Evolutionary conservation across 2,329 filamentous ascomycete genomes (phyloP), one percentile per base, ranked within the genome.

Genomic region (Verticillium tricorpus): DNA sequence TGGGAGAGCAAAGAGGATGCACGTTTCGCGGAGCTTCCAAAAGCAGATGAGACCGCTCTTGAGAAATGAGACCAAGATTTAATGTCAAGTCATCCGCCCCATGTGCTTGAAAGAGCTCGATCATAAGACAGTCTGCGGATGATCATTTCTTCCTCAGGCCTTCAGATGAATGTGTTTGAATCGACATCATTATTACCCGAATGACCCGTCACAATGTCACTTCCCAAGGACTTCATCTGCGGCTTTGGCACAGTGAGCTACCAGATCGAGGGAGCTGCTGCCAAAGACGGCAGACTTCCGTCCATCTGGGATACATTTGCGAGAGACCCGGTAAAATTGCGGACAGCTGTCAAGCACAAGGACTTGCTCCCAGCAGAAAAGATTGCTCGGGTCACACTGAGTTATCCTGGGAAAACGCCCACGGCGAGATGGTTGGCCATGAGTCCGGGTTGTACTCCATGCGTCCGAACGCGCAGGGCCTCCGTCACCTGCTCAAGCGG

Each of bases 221-320:
- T 78, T 1, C 73, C 74, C 3, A 62, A 63, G 5, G 70, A 77
- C 62, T 80, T 80, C 58, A 64, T 73, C 59, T 77, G 74, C 68
- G 78, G 78, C 1, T 77, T 74, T 58, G 76, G 77, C 15, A 80
- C 77, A 0, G 76, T 77, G 0, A 73, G 78, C 1, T 77, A 78
- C 62, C 78, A 80, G 62, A 74, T 80, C n/a, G 78, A 80, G 64
- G 78, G 78, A 15, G 77, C 72, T 7, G 75, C 74, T n/a, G 65
- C 70, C 86, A 12, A 35, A 35, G 32, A 35, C 12, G 32, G 32
- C 32, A 8, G 32, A 2, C 8, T 12, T 35, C 32, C 32, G 8
- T 35, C 32, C 4, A 35, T 35, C 32, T 35, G 32, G 32, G 32
- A 35, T 35, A 35, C 32, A 35, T 35, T 35, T 35, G 32, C 12